Conservation (phyloP, 106 monocot genomes). For the Dendrobium huoshanense region DNA sequence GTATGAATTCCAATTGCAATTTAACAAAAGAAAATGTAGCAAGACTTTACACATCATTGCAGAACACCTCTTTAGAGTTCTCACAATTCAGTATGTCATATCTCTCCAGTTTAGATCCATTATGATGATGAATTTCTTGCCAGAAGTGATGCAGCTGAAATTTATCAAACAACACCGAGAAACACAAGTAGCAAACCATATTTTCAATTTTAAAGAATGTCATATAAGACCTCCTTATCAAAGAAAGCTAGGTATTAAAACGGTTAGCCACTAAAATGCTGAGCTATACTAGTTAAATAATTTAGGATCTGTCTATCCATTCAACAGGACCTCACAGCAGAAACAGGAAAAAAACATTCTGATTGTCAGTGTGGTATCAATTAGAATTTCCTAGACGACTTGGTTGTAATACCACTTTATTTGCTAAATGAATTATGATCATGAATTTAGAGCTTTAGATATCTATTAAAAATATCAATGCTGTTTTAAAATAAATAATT, state of each 20-base stretch:
- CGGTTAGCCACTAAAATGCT: not conserved
- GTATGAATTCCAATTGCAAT: not conserved
- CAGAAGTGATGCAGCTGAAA: not conserved
- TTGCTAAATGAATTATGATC: too few species aligned
- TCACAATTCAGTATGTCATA: not conserved
- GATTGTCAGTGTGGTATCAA: too few species aligned
- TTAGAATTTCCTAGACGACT: too few species aligned
- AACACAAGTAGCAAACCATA: not conserved
- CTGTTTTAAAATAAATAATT: too few species aligned
- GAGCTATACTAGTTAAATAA: not conserved
- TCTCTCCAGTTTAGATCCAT: not conserved
- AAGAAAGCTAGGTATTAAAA: not conserved
- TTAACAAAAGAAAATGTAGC: not conserved
- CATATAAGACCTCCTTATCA: not conserved
- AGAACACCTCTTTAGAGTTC: not conserved
- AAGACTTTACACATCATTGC: not conserved
- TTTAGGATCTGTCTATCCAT: too few species aligned
- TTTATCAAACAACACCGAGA: not conserved
- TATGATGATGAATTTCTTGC: not conserved
- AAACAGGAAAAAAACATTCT: not conserved
- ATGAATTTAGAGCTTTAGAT: too few species aligned
- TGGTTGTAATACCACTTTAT: too few species aligned
- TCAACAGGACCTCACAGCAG: too few species aligned
- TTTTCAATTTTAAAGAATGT: not conserved
- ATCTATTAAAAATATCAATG: too few species aligned